Percentiles rank a stretch among this genome's conserved stretches.
phyloP scores from a whole-genome alignment of 2,329 filamentous ascomycete species.

The Xylaria sp. region DNA sequence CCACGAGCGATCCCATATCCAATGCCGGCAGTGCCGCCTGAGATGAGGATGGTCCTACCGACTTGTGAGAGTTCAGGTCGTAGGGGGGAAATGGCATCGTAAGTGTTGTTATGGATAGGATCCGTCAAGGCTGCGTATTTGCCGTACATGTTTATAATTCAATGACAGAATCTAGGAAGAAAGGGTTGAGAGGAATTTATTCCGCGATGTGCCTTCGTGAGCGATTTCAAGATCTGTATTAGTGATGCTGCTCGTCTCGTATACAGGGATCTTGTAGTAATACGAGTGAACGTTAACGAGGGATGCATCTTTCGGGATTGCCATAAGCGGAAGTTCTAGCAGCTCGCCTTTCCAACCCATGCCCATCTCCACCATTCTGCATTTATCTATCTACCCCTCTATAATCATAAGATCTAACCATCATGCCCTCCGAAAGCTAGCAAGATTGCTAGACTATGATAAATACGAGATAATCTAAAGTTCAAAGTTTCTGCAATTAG shows the following conservation, averaged over 20 bases:
- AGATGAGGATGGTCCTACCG: conserved; percentile 69
- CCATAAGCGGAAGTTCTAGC: not conserved
- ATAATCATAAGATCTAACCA: not conserved
- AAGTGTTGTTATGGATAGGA: conserved; percentile 41
- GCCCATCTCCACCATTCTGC: too few relatives aligned
- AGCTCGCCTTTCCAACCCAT: not conserved
- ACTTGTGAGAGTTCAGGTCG: conserved; percentile 54
- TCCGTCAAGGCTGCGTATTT: conserved; percentile 19
- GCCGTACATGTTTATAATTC: not conserved
- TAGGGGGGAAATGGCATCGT: conserved; percentile 53
- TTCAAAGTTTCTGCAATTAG: too few relatives aligned
- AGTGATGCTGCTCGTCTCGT: not conserved
- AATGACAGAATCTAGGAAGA: not conserved
- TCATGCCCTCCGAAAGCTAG: too few relatives aligned
- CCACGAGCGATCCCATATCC: conserved; percentile 72
- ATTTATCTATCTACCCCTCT: not conserved
- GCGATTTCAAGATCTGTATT: not conserved
- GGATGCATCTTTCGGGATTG: not conserved
- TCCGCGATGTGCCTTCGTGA: too few relatives aligned
- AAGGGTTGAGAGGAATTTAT: not conserved
- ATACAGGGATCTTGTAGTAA: not conserved
- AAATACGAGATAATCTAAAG: too few relatives aligned
- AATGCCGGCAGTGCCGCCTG: conserved; percentile 72
- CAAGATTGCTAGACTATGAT: too few relatives aligned
- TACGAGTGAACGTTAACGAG: not conserved